Evolutionary conservation across 345 rosid species (phyloP), one percentile per base, ranked within the genome.

Genomic region (Populus ilicifolia): DNA sequence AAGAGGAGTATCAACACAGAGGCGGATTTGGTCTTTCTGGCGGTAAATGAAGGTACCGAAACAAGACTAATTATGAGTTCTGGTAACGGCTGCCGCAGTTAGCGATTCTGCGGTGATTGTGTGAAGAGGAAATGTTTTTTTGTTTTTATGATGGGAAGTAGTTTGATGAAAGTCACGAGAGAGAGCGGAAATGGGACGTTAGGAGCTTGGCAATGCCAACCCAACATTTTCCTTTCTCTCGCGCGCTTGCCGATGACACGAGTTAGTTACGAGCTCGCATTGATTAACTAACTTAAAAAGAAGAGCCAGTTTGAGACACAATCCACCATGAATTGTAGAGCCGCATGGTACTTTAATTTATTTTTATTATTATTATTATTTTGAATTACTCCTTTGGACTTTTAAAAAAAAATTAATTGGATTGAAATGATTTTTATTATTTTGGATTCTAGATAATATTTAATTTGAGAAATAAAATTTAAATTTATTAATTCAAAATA

Each of bases 1-100:
- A 21, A 90, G 95, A 71, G 93, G 92, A 12, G 92, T 74, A 39
- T 90, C 90, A 16, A 94, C 89, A 67, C 90, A 94, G 54, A 85
- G 86, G 78, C 46, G 90, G 73, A 94, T 85, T 85, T 90, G 97
- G 48, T 85, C 84, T 66, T 86, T 86, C 80, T 93, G 97, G 76
- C 16, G 79, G 17, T 84, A 79, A 80, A 44, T 78, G 54, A 92
- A 89, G 83, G 87, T 78, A 79, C 85, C 86, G 80, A 90, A 87
- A 75, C 76, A 64, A 61, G 89, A 82, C 0, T 83, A 69, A 38
- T 18, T 78, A 9, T 68, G 75, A 74, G 78, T 68, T 68, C 71
- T 12, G 46, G 11, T n/a, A 12, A 27, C 9, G 43, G 56, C 72
- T 54, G 78, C 10, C 44, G 82, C 12, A 23, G 80, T 8, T 36